A percentile compares a stretch with the other conserved stretches of the same genome.
phyloP scores from a whole-genome alignment of 2,329 filamentous ascomycete species.

The Penicillium sp. region DNA sequence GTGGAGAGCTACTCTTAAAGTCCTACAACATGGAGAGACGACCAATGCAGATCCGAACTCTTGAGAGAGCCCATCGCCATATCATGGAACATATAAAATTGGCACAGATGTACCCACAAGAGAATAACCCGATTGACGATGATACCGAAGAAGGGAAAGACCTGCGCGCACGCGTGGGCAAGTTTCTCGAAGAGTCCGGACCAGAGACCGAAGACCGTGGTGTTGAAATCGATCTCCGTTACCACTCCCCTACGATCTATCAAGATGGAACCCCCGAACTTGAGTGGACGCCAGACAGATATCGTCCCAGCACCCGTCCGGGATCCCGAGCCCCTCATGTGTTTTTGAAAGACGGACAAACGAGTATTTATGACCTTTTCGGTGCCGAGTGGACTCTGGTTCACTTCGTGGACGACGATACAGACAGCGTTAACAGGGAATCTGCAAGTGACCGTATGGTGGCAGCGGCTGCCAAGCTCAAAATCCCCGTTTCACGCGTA shows the following conservation, averaged over 20 bases:
- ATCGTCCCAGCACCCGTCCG: constrained; percentile 36
- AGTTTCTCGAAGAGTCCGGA: constrained; percentile 1
- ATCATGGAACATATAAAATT: constrained; percentile 5
- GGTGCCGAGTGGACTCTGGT: constrained; percentile 28
- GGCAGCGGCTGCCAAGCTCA: not conserved
- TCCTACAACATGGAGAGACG: constrained; percentile 33
- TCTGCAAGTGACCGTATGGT: not conserved
- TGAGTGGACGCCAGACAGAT: constrained; percentile 19
- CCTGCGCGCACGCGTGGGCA: not conserved
- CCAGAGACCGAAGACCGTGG: constrained; percentile 23
- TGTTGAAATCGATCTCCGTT: constrained; percentile 28
- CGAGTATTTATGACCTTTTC: constrained; percentile 33
- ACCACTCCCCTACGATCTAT: constrained; percentile 20
- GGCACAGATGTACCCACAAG: constrained; percentile 1
- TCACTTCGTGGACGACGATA: constrained; percentile 1
- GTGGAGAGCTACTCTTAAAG: constrained; percentile 25
- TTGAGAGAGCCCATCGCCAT: not conserved
- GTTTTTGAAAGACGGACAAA: constrained; percentile 25
- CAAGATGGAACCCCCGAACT: constrained; percentile 12
- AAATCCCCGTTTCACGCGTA: not conserved
- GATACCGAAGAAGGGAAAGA: not conserved
- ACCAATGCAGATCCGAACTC: not conserved
- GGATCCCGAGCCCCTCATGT: constrained; percentile 38
- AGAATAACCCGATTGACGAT: not conserved
- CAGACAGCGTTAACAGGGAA: not conserved